A percentile compares a stretch with the other conserved stretches of the same genome.
Conservation (phyloP, 441 rosid species). For the Syzygium syzygioides region DNA sequence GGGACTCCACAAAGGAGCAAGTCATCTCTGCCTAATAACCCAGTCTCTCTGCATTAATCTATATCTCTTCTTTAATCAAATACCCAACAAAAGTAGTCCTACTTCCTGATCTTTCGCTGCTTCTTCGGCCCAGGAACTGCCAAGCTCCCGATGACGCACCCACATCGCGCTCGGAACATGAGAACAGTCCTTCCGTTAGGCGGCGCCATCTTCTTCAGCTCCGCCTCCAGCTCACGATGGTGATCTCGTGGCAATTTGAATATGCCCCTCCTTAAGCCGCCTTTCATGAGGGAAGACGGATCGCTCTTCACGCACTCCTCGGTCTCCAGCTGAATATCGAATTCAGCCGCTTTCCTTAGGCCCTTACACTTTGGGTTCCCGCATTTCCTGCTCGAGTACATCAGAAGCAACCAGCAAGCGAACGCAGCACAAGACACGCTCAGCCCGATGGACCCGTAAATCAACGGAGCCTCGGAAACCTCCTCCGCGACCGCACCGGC, state of each 20-base stretch:
- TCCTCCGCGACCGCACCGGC: constrained; percentile 52
- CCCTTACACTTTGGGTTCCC: constrained; percentile 80
- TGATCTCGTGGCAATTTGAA: constrained; percentile 75
- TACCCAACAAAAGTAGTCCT: constrained; percentile 13
- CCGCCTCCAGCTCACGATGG: constrained; percentile 71
- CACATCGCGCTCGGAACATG: constrained; percentile 72
- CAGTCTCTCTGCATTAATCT: neutral
- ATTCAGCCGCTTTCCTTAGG: constrained; percentile 69
- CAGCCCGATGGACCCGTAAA: constrained; percentile 60
- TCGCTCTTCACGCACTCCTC: constrained; percentile 77
- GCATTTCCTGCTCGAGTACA: constrained; percentile 58
- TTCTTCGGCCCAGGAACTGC: constrained; percentile 81
- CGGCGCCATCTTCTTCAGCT: constrained; percentile 92
- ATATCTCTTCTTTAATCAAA: constrained; percentile 10
- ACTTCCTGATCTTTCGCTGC: constrained; percentile 74
- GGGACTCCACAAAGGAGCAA: neutral
- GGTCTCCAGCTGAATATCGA: constrained; percentile 88
- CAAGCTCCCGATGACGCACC: constrained; percentile 84
- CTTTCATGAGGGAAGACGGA: constrained; percentile 14
- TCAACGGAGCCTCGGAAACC: constrained; percentile 44
- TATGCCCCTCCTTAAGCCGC: constrained; percentile 47
- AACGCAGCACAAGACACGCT: constrained; percentile 51
- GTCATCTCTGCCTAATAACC: neutral
- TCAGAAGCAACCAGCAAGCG: constrained; percentile 53
- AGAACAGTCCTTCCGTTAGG: constrained; percentile 83